Base-by-base conservation (phyloP, 2,329 filamentous ascomycete genomes). In the Colletotrichum shisoi region DNA sequence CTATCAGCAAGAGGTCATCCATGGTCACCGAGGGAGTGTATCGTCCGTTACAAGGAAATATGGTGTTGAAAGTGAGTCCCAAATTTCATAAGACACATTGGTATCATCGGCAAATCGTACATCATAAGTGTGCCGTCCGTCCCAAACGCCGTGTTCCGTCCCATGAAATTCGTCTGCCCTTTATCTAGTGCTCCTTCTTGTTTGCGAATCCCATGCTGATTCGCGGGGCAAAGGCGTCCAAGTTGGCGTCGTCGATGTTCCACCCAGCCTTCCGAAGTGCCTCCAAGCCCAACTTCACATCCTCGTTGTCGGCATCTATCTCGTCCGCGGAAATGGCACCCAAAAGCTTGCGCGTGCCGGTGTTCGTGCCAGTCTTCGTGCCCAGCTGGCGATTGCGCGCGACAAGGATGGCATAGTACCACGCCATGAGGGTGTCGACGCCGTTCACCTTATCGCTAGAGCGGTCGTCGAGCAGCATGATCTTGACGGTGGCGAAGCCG, bases 401-500 rank as follows among this genome's bases (percentile, higher is more conserved):
- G 13, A 62, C 19, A 17, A 45, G 9, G 8, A 24, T 56, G 13
- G 59, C 59, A n/a, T 56, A 56, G 24, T 24, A 62, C 59, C 59
- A 62, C 15, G 59, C 49, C 21, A 21, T 27, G 34, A 56, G 24
- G 8, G 59, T 39, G 8, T 21, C 8, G 31, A 45, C 21, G 39
- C 19, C 17, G 24, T 62, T 44, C 12, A 9, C 21, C 15, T 62
- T 27, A 4, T 24, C 24, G 42, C 13, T 27, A 9, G 44, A 48
- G n/a, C 3, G 39, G 37, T 60, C 42, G 12, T 44, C 56, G 3
- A 62, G 37, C n/a, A 68, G 63, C 19, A 68, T 46, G 57, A 68
- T 57, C 39, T 67, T 68, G 57, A 68, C 45, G 13, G 51, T 45
- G 1, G 40, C 17, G 3, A 61, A 6, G 7, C 37, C 19, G 3